A percentile compares a stretch with the other conserved stretches of the same genome.
Evolutionary conservation across 225 moss, liverwort and hornwort species (phyloP).

Genomic region (Anthoceros angustus): DNA sequence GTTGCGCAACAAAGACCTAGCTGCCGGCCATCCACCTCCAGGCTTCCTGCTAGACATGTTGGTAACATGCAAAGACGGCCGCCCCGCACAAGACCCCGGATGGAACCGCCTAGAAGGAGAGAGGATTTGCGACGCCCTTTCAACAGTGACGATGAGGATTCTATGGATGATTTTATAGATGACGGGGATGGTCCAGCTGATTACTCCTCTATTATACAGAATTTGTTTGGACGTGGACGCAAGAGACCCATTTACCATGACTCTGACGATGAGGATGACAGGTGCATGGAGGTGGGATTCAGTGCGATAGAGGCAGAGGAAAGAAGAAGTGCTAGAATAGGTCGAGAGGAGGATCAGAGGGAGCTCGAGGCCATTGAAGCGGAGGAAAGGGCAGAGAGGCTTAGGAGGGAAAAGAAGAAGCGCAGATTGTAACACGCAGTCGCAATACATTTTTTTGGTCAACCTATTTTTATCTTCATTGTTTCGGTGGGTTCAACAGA

Average conservation of each 20-base stretch:
- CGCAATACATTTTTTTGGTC: not conserved
- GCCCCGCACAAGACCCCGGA: not conserved
- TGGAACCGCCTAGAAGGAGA: not conserved
- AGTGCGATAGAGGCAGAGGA: constrained; percentile 83
- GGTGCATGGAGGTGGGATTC: constrained; percentile 80
- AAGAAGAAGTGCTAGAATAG: constrained; percentile 50
- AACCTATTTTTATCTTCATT: not conserved
- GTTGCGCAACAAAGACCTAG: not conserved
- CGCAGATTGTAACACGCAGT: not conserved
- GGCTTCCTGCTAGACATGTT: not conserved
- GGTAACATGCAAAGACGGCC: not conserved
- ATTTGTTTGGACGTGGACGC: constrained; percentile 40
- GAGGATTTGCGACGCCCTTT: not conserved
- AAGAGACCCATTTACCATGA: constrained; percentile 70
- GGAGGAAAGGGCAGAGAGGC: constrained; percentile 37
- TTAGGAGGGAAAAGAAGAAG: constrained; percentile 2
- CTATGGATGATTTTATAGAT: constrained; percentile 22
- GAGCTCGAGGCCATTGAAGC: constrained; percentile 42
- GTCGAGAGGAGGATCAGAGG: constrained; percentile 46
- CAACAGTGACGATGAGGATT: constrained; percentile 11
- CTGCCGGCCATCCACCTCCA: not conserved
- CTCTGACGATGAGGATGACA: constrained; percentile 81
- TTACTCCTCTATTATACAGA: constrained; percentile 64
- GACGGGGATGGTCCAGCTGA: constrained; percentile 22
- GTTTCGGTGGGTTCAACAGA: too few species aligned